Evolutionary conservation across 352 stramenopile species (phyloP).

Genomic region (Phytopythium ostracodes): DNA sequence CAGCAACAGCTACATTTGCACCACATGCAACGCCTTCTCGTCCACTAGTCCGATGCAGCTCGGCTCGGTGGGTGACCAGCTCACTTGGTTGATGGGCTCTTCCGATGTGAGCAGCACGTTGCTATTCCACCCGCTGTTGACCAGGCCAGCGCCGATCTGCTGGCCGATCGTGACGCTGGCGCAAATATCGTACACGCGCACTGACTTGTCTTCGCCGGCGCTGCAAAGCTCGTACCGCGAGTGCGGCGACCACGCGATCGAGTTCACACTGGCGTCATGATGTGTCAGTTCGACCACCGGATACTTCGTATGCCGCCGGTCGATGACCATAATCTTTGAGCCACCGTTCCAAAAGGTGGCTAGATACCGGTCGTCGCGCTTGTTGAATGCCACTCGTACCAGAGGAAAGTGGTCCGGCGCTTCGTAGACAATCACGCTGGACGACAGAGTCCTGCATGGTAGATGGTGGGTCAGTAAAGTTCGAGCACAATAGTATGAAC

Average conservation of each 20-base stretch:
- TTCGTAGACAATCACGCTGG: conserved; percentile 98
- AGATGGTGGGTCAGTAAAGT: neutral
- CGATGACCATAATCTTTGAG: conserved; percentile 92
- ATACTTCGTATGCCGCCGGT: conserved; percentile 90
- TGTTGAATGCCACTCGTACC: conserved; percentile 96
- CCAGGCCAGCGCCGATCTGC: conserved; percentile 15
- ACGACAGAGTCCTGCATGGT: conserved; percentile 63
- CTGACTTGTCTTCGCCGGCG: conserved; percentile 92
- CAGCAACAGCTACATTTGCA: conserved; percentile 51
- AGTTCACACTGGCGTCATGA: conserved; percentile 93
- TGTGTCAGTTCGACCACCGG: conserved; percentile 91
- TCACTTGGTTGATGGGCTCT: conserved; percentile 74
- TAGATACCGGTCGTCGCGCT: conserved; percentile 96
- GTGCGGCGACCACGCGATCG: conserved; percentile 95
- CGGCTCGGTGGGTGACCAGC: conserved; percentile 91
- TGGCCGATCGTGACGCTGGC: conserved; percentile 24
- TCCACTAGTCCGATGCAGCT: conserved; percentile 96
- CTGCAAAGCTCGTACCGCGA: conserved; percentile 93
- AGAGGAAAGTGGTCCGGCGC: conserved; percentile 84
- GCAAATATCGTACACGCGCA: conserved; percentile 95
- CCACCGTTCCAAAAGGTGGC: conserved; percentile 93
- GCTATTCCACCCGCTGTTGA: conserved; percentile 28
- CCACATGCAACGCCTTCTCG: conserved; percentile 94
- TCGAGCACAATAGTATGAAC: neutral
- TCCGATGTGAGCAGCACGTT: conserved; percentile 63